These are phyloP conservation scores for Clitocybe nebularis DNA, from an alignment of 1,284 basidiomycete species.

Conservation along the genomic window DNA sequence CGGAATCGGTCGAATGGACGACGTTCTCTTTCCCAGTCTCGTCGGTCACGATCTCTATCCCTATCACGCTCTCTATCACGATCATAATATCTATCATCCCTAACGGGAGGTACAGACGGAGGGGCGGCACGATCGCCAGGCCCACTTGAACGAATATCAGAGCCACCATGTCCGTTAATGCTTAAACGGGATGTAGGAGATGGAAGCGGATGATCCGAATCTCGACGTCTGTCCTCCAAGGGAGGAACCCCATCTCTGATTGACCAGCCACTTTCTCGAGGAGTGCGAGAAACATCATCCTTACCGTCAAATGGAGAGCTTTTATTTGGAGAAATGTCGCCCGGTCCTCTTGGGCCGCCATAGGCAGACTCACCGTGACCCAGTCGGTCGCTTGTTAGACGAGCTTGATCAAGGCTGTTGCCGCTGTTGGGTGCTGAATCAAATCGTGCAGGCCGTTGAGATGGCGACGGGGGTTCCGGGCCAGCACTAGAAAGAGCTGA, in stretches of 20 bases:
- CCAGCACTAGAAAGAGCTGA: conserved; percentile 9
- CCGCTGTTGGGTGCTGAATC: conserved; percentile 12
- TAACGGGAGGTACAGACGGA: conserved; percentile 15
- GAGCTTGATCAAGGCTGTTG: conserved; percentile 15
- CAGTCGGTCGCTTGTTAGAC: conserved; percentile 14
- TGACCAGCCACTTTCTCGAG: conserved; percentile 21
- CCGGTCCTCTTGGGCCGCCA: conserved; percentile 13
- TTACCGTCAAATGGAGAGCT: conserved; percentile 19
- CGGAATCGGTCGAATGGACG: conserved; percentile 31
- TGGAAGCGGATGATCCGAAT: conserved; percentile 14
- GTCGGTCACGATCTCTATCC: conserved; percentile 26
- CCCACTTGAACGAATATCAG: conserved; percentile 16
- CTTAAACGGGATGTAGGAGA: conserved; percentile 11
- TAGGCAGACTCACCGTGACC: conserved; percentile 17
- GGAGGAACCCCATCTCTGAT: conserved; percentile 19
- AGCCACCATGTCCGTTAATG: conserved; percentile 12
- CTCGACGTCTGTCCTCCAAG: conserved; percentile 21
- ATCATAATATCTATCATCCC: conserved; percentile 22
- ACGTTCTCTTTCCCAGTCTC: conserved; percentile 35
- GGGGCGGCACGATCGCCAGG: conserved; percentile 12
- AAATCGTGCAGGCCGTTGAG: conserved; percentile 16
- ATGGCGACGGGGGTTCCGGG: conserved; percentile 11
- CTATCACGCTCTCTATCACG: conserved; percentile 31
- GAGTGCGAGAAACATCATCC: conserved; percentile 17
- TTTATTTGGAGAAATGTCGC: conserved; percentile 17